These are phyloP conservation scores for Dendrobium chrysotoxum DNA, from an alignment of 106 monocot species.

Conservation along the genomic window DNA sequence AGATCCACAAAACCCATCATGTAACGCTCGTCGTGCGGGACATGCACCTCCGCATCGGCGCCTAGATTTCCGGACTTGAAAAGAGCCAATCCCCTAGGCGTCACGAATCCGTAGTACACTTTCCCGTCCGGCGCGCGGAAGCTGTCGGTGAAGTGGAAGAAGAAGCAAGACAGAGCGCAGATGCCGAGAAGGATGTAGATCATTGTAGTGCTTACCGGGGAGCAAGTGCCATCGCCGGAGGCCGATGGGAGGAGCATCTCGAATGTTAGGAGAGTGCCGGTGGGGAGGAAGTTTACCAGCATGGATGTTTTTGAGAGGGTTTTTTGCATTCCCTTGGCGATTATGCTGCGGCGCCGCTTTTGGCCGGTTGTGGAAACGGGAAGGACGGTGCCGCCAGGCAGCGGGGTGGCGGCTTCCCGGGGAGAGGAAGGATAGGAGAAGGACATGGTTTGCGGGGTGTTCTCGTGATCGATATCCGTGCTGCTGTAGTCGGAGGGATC, in stretches of 20 bases:
- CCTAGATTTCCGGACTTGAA: too few species aligned
- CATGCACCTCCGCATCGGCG: slow-evolving; percentile 51
- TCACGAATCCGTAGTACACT: slow-evolving; percentile 88
- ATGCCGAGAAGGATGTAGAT: slow-evolving; percentile 53
- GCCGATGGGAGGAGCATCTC: slow-evolving; percentile 88
- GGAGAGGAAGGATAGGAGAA: slow-evolving; percentile 26
- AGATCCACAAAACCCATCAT: slow-evolving; percentile 62
- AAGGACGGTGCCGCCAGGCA: not conserved
- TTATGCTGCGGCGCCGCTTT: slow-evolving; percentile 22
- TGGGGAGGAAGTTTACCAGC: slow-evolving; percentile 92
- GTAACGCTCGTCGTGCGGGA: slow-evolving; percentile 61
- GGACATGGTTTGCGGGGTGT: slow-evolving; percentile 2
- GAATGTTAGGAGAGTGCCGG: slow-evolving; percentile 90
- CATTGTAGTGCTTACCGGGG: slow-evolving; percentile 62
- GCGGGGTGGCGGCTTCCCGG: not conserved
- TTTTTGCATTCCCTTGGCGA: slow-evolving; percentile 74
- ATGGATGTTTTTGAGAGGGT: slow-evolving; percentile 87
- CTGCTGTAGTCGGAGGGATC: not conserved
- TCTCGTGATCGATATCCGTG: not conserved
- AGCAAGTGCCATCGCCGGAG: slow-evolving; percentile 69
- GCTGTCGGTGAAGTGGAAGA: slow-evolving; percentile 99
- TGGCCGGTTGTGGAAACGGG: not conserved
- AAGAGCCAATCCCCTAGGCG: slow-evolving; percentile 67
- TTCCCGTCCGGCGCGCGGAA: slow-evolving; percentile 68
- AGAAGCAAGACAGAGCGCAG: slow-evolving; percentile 79